Base-by-base conservation (phyloP, 345 rosid species). In the Nasturtium officinale region DNA sequence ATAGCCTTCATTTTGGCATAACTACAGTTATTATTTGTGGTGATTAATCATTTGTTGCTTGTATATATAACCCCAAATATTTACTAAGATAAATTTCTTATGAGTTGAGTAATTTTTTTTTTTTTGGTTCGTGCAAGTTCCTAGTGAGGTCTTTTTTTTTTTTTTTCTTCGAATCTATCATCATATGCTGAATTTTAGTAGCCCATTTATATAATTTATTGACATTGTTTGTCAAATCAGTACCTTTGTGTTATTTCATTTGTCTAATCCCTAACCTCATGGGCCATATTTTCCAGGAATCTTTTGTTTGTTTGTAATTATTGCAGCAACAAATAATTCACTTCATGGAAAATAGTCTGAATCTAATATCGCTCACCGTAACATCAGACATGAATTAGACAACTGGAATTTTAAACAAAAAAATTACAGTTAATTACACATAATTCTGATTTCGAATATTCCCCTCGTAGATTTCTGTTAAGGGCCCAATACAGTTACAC, bases 191-290 rank as follows among this genome's bases (percentile, higher is more conserved):
- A 45, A 32, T 45, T 40, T 61, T 23, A 56, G 26, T 25, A 55
- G 30, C 15, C 23, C 5, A 32, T 9, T 28, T 33, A 23, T 15
- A 37, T 33, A 67, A 7, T 20, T 8, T 20, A 20, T 30, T 15
- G 53, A 33, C 47, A 42, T 54, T 26, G 21, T 69, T 38, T n/a
- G 75, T 76, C 71, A 26, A 70, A 76, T 76, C 79, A 63, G 69
- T 20, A 63, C 29, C 75, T 70, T 76, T 76, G 54, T 62, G 75
- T 76, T 76, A 69, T 55, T 69, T 76, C 79, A 69, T 62, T 69
- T 54, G 79, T 69, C 75, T 69, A 76, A 69, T 76, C 79, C 60
- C 33, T 62, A 42, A 52, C 69, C 55, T 60, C 16, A 60, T 43
- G 79, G 75, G 58, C 68, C 79, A 69, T 76, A 61, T 62, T 54